phyloP scores from a whole-genome alignment of 768 basidiomycete genomes.

The Hygrocybe punicea region DNA sequence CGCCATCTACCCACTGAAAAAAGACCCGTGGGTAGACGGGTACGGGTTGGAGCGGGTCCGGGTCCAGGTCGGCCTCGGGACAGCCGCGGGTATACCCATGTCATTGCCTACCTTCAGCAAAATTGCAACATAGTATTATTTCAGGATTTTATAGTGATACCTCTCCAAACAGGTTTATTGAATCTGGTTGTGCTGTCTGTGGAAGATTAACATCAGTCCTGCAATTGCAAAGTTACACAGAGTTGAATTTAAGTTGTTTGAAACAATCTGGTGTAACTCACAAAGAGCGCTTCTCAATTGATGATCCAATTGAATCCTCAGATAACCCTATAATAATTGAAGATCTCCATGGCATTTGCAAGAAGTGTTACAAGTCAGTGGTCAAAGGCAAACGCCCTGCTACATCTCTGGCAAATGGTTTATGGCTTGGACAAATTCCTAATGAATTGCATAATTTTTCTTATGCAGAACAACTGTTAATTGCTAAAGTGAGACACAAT shows the following conservation, averaged over 20 bases:
- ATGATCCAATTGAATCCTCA: no score
- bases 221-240: background rate
- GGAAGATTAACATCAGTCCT: background rate
- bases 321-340: no score
- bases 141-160: background rate
- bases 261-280: background rate
- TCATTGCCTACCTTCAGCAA: no score
- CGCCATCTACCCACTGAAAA: no score
- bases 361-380: constrained; percentile 23
- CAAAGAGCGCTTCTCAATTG: no score
- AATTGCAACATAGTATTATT: background rate
- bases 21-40: no score
- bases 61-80: no score
- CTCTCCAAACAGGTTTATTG: background rate
- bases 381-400: constrained; percentile 23
- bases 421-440: constrained; percentile 35
- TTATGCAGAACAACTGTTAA: constrained; percentile 29
- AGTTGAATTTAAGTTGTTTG: background rate
- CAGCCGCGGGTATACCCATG: no score
- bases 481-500: constrained; percentile 28
- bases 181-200: background rate
- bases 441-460: constrained; percentile 22
- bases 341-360: background rate
- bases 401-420: constrained; percentile 8
- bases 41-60: no score